Evolutionary conservation across 257 asterid species (phyloP), one percentile per base, ranked within the genome.

Genomic region (Eustoma russellianum): DNA sequence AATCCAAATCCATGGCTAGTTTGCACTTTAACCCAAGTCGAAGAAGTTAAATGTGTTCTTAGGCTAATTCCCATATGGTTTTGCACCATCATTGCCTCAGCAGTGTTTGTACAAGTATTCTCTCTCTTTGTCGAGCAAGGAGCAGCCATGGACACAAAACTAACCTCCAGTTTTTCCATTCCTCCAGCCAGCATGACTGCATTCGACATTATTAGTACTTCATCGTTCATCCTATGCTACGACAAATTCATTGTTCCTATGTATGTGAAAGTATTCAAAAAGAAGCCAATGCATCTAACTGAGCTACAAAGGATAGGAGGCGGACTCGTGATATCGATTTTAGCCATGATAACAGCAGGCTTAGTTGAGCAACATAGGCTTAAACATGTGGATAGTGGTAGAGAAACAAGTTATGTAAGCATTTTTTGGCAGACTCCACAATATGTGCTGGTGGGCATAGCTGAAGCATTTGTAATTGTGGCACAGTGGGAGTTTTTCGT

Each of bases 61-160:
- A 74, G 94, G 51, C 70, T 86, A 18, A 73, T 86, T 6, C 95
- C 95, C 18, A 83, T 86, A 80, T 86, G 95, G 95, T 66, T 83
- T 40, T 86, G 95, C 74, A 72, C 94, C 60, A 86, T 79, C 1
- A 63, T 86, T 17, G 77, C 91, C 16, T 86, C 95, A 41, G 53
- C 77, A 50, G 88, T 81, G 11, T 83, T 79, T 33, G 94, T 81
- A 19, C 95, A 86, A 72, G 91, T 86, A 46, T 74, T 80, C 15
- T 86, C 95, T 6, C 91, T 86, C 59, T 86, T 86, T 13, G 94
- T 86, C 8, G 95, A 83, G 66, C 95, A 83, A 62, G 95, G 95
- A 60, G 70, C 88, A 40, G 82, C 90, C 15, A 86, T 86, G 95
- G 73, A 83, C 77, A 78, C 88, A 2, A 34, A 41, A 35, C 57